Evolutionary conservation across 805 yeast species (phyloP).

Genomic region (Teunomyces atbi): DNA sequence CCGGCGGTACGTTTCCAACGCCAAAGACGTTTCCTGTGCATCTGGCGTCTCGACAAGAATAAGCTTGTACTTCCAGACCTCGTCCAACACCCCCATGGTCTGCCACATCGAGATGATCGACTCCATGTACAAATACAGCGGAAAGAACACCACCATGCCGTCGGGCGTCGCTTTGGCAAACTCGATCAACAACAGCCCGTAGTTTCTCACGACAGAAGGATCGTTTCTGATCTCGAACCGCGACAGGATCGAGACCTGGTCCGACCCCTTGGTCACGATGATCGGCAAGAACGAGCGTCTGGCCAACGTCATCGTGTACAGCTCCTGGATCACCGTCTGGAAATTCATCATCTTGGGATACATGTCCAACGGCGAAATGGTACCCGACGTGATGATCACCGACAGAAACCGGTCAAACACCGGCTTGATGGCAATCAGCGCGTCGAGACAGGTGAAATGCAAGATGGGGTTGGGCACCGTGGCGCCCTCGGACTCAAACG

Average conservation of each 20-base stretch:
- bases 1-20: constrained; percentile 89
- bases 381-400: constrained; percentile 94
- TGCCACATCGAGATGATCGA: constrained; percentile 99
- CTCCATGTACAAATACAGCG: constrained; percentile 96
- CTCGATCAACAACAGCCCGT: constrained; percentile 89
- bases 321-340: constrained; percentile 89
- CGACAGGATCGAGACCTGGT: constrained; percentile 95
- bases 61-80: constrained; percentile 96
- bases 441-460: constrained; percentile 92
- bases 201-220: constrained; percentile 95
- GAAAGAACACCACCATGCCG: constrained; percentile 97
- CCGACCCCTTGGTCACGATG: constrained; percentile 96
- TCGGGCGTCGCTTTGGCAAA: constrained; percentile 96
- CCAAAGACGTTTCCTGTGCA: constrained; percentile 96
- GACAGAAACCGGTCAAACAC: constrained; percentile 91
- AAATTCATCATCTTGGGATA: constrained; percentile 95
- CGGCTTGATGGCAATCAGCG: constrained; percentile 96
- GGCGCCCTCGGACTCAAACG: constrained; percentile 88
- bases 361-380: constrained; percentile 98
- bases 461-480: constrained; percentile 96
- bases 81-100: constrained; percentile 95
- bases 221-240: constrained; percentile 96
- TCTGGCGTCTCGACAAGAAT: constrained; percentile 98
- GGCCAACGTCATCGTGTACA: constrained; percentile 93
- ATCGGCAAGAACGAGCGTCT: constrained; percentile 90